These are phyloP conservation scores for Camelina neglecta DNA, from an alignment of 345 rosid species.

Conservation along the genomic window DNA sequence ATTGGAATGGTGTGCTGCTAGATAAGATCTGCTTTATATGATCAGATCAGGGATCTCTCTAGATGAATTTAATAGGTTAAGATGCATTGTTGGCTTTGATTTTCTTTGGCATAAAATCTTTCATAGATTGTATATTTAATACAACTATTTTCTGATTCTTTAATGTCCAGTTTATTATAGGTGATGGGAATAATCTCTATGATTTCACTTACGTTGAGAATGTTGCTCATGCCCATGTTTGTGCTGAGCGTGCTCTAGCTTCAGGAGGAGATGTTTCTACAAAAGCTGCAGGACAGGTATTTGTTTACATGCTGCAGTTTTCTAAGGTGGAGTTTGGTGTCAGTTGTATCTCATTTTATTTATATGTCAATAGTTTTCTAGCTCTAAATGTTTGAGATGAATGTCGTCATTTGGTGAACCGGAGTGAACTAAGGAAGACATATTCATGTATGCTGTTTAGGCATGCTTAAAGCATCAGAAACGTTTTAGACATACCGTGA, in stretches of 20 bases:
- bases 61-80: background rate
- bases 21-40: background rate
- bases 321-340: background rate
- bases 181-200: slow-evolving; percentile 78
- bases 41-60: slow-evolving; percentile 22
- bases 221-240: slow-evolving; percentile 92
- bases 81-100: slow-evolving; percentile 6
- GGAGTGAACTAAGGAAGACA: background rate
- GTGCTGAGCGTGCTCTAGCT: slow-evolving; percentile 95
- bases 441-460: background rate
- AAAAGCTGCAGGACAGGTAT: slow-evolving; percentile 92
- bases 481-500: background rate
- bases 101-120: slow-evolving; percentile 11
- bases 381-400: slow-evolving; percentile 4
- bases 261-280: slow-evolving; percentile 68
- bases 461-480: background rate
- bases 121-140: slow-evolving; percentile 2
- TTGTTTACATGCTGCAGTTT: slow-evolving; percentile 23
- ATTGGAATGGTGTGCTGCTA: slow-evolving; percentile 22
- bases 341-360: background rate
- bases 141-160: slow-evolving; percentile 23
- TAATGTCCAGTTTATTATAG: slow-evolving; percentile 79
- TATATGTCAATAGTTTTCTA: background rate
- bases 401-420: slow-evolving; percentile 9
- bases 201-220: slow-evolving; percentile 94